Conservation (phyloP, 2,329 filamentous ascomycete species). For the Microcera coccophila region DNA sequence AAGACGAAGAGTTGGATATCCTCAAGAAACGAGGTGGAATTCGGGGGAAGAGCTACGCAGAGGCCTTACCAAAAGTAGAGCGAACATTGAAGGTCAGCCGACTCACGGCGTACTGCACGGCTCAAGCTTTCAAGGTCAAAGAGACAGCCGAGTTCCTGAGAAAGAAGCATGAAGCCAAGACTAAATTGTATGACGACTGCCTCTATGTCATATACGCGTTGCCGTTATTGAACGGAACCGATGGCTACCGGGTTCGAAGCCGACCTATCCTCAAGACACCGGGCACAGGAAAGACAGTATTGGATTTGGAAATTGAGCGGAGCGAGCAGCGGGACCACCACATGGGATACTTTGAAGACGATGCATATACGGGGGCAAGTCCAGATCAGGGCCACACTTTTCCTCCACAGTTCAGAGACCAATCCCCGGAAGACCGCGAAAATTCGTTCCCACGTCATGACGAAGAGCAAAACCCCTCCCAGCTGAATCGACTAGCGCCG, state of each 20-base stretch:
- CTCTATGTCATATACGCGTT: slow-evolving; percentile 94
- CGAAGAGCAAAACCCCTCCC: slow-evolving; percentile 42
- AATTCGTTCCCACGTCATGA: slow-evolving; percentile 28
- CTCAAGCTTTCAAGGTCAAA: slow-evolving; percentile 86
- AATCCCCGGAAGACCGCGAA: slow-evolving; percentile 26
- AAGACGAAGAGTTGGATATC: slow-evolving; percentile 64
- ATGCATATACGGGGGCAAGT: slow-evolving; percentile 47
- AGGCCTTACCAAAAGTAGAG: slow-evolving; percentile 83
- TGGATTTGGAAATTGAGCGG: slow-evolving; percentile 93
- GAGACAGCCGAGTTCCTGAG: slow-evolving; percentile 84
- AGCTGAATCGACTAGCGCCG: slow-evolving; percentile 59
- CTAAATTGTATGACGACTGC: slow-evolving; percentile 97
- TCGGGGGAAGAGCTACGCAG: slow-evolving; percentile 84
- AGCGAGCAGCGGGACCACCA: slow-evolving; percentile 87
- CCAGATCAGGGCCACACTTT: slow-evolving; percentile 29
- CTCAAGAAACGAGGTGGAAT: slow-evolving; percentile 59
- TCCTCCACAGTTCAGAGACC: slow-evolving; percentile 32
- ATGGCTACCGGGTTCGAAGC: slow-evolving; percentile 84
- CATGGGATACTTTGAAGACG: slow-evolving; percentile 83
- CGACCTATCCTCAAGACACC: slow-evolving; percentile 90
- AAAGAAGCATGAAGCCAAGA: slow-evolving; percentile 82
- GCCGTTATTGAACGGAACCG: slow-evolving; percentile 77
- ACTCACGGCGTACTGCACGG: slow-evolving; percentile 93
- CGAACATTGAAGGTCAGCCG: slow-evolving; percentile 82
- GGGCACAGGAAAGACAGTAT: slow-evolving; percentile 78